Evolutionary conservation across 176 grass and related monocot genomes (phyloP), one percentile per base, ranked within the genome.

Genomic region (Bolboschoenus planiculmis): DNA sequence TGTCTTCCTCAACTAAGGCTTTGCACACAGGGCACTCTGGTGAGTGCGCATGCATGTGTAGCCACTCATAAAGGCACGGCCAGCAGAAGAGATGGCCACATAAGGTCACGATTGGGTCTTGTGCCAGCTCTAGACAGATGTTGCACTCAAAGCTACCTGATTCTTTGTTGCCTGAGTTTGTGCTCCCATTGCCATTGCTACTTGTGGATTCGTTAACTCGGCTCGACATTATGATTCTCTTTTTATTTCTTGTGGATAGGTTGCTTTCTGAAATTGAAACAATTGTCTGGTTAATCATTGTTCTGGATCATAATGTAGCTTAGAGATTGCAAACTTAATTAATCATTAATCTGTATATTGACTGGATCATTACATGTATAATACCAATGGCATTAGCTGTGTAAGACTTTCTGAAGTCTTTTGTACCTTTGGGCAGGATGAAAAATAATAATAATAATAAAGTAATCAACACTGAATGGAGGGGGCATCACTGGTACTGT

Each of bases 81-180:
- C 93, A 90, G 63, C 93, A 97, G 87, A 85, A 97, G 54, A 93
- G 90, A 79, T 97, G 93, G 37, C 91, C 93, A 40, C 91, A 93
- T 13, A 93, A 89, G 30, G 94, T 93, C 24, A 93, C 91, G 10
- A 97, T 86, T n/a, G 93, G 93, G 0, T 93, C 93, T 57, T 91
- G 89, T 8, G 91, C 88, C 54, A 93, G 81, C 62, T 95, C 93
- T n/a, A 95, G 85, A 63, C 93, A 95, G 78, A 95, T 95, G 90
- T 95, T 95, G 90, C 93, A 92, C 83, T 90, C 90, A 81, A 95
- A 95, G 61, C 86, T 95, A 8, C 86, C 90, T 55, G 87, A 73
- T 40, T 91, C 87, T 79, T 84, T 78, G 29, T 83, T 76, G 31
- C 67, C 70, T 44, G 44, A 13, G 21, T 47, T 87, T 21, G n/a